phyloP scores from a whole-genome alignment of 2,329 filamentous ascomycete genomes.

The Parastagonospora nodorum region DNA sequence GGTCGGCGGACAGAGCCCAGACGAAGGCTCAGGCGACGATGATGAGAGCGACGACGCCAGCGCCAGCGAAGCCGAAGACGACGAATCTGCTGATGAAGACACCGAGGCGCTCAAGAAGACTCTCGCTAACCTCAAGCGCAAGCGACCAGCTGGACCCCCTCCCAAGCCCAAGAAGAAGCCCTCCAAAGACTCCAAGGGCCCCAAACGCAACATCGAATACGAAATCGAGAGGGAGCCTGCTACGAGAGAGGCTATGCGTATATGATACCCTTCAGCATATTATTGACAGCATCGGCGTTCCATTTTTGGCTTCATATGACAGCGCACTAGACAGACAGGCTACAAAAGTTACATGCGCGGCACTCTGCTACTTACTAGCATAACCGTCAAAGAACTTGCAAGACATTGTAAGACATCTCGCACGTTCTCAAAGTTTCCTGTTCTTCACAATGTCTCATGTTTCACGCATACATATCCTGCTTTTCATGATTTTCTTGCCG shows the following conservation, averaged over 20 bases:
- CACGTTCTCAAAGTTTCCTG: too few relatives aligned
- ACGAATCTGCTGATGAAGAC: conserved; percentile 60
- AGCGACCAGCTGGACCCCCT: conserved; percentile 56
- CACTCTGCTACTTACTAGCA: too few relatives aligned
- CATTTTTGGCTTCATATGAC: neutral
- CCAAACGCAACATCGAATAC: conserved; percentile 76
- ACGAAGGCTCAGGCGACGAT: conserved; percentile 60
- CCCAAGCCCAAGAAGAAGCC: conserved; percentile 64
- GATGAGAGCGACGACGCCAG: conserved; percentile 61
- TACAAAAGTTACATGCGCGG: too few relatives aligned
- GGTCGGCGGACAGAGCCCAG: conserved; percentile 73
- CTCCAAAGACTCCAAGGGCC: conserved; percentile 53
- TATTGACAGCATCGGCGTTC: conserved; percentile 20
- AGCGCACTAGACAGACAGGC: too few relatives aligned
- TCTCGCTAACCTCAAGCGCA: conserved; percentile 61
- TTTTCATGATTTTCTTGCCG: too few relatives aligned
- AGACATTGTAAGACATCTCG: too few relatives aligned
- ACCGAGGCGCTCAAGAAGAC: conserved; percentile 62
- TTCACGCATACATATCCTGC: too few relatives aligned
- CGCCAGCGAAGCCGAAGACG: conserved; percentile 54
- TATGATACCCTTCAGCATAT: conserved; percentile 30
- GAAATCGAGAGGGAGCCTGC: conserved; percentile 70
- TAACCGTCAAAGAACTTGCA: too few relatives aligned
- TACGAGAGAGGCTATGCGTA: conserved; percentile 38
- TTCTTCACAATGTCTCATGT: too few relatives aligned